A percentile compares a stretch with the other conserved stretches of the same genome.
phyloP scores from a whole-genome alignment of 805 yeast species.

The Metschnikowia lochheadii region DNA sequence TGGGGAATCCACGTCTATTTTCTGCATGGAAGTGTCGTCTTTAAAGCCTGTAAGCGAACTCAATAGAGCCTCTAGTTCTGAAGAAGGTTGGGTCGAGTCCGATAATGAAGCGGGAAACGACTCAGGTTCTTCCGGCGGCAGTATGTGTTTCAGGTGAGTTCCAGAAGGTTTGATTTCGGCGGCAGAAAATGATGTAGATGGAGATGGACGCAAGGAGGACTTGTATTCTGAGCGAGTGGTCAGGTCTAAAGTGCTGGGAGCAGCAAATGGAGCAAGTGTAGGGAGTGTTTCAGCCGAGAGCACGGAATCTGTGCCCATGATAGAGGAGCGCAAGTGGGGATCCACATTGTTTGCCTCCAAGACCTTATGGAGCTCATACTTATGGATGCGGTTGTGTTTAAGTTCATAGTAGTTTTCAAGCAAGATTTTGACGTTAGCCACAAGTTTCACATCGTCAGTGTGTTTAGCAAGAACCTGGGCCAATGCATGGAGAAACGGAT shows the following conservation, averaged over 20 bases:
- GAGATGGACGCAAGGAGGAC: not conserved
- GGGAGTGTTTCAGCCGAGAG: not conserved
- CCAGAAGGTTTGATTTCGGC: not conserved
- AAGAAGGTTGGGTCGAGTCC: not conserved
- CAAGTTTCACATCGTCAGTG: conserved; percentile 11
- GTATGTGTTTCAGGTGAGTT: not conserved
- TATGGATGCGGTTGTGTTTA: conserved; percentile 36
- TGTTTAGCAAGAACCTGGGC: conserved; percentile 16
- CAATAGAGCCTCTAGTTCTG: conserved; percentile 10
- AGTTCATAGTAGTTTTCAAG: conserved; percentile 27
- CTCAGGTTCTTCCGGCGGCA: not conserved
- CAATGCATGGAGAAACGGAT: conserved; percentile 23
- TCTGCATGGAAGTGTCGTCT: conserved; percentile 35
- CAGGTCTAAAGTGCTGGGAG: not conserved
- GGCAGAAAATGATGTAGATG: not conserved
- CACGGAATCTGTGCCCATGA: conserved; percentile 16
- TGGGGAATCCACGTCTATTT: conserved; percentile 26
- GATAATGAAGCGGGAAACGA: not conserved
- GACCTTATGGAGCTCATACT: conserved; percentile 42
- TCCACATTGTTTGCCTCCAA: conserved; percentile 33
- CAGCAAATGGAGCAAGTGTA: not conserved
- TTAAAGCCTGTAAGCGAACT: conserved; percentile 29
- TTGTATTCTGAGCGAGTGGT: not conserved
- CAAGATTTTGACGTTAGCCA: conserved; percentile 18
- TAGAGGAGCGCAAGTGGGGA: conserved; percentile 17